phyloP scores from a whole-genome alignment of 2,329 filamentous ascomycete genomes.

The Calonectria leucothoes region DNA sequence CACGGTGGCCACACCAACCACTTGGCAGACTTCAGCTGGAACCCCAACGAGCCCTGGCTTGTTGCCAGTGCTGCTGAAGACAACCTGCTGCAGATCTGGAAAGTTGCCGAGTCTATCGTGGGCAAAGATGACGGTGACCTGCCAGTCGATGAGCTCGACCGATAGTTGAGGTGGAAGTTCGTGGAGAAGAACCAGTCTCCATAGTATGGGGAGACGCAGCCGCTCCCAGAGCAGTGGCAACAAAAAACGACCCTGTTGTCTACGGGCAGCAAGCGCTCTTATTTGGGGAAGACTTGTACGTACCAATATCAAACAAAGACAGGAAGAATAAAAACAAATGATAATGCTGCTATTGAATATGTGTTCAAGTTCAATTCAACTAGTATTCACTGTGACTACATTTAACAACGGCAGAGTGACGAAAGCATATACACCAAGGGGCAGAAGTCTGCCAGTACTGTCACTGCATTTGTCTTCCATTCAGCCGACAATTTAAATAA shows the following conservation, averaged over 20 bases:
- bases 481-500: too few species aligned
- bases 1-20: conserved; percentile 98
- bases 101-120: conserved; percentile 84
- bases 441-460: too few species aligned
- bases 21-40: conserved; percentile 97
- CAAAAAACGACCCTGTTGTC: conserved; percentile 3
- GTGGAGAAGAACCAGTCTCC: conserved; percentile 44
- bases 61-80: conserved; percentile 96
- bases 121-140: conserved; percentile 81
- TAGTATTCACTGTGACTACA: background rate
- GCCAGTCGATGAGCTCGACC: conserved; percentile 81
- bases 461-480: too few species aligned
- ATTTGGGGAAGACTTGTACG: background rate
- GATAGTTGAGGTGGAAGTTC: conserved; percentile 57
- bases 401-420: background rate
- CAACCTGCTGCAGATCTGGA: conserved; percentile 96
- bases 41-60: conserved; percentile 95
- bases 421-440: too few species aligned
- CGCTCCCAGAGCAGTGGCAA: conserved; percentile 36
- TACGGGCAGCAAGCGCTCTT: conserved; percentile 17
- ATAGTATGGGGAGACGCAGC: conserved; percentile 45
- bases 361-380: background rate
- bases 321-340: conserved; percentile 13
- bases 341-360: background rate
- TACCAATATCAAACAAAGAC: conserved; percentile 29